Base-by-base conservation (phyloP, 768 basidiomycete genomes). In the Amanita rubescens region DNA sequence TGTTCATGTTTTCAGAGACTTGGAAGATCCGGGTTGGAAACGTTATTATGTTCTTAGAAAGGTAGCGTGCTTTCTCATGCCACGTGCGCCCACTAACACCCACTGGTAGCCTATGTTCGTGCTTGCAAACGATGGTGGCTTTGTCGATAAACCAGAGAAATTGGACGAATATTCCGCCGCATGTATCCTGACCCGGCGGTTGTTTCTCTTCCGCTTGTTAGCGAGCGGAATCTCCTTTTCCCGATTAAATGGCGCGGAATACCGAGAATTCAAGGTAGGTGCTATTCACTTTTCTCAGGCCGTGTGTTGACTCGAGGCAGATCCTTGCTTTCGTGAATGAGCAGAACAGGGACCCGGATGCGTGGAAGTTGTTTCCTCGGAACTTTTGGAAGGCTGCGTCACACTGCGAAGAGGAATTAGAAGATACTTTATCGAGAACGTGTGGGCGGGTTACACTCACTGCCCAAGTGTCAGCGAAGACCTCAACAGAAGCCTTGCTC, bases 41-140 rank as follows among this genome's bases (percentile, higher is more conserved):
- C 62, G 63, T 2, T 83, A 81, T 58, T 70, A 68, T 32, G 54
- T 62, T 19, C 55, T 58, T 12, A 70, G 63, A 55, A 75, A 78
- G 67, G 77, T 79, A 51, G 19, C n/a, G 33, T 20, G 7, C n/a
- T 19, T 32, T 60, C 41, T n/a, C 10, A 5, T 27, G 37, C n/a
- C 9, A 2, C n/a, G 41, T 41, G 32, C 25, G 44, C 33, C 6
- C 22, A 24, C 34, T 30, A 19, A 24, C 37, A n/a, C n/a, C n/a
- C n/a, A n/a, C n/a, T n/a, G n/a, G 32, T 12, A 85, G 81, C 85
- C 86, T 1, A 84, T 87, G 82, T 85, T 85, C 53, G 71, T 79
- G 25, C 69, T 87, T 66, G 67, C 72, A 17, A 76, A 79, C 55
- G 83, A 83, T 51, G 83, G 80, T 7, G 77, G 73, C 7, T 42